Conservation (phyloP, 352 stramenopile species). For the Aphanomyces cochlioides region DNA sequence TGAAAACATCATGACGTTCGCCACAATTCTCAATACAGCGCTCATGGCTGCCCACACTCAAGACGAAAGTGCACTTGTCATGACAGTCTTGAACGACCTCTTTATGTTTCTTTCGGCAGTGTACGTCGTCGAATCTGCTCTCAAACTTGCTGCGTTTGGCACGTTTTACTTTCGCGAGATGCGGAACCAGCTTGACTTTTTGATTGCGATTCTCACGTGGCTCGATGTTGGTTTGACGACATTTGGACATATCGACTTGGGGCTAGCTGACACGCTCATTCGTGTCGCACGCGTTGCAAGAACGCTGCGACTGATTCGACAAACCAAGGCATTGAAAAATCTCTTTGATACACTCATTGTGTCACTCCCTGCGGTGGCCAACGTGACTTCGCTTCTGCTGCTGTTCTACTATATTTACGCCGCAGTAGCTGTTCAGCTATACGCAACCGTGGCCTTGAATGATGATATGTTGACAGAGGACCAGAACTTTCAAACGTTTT, state of each 20-base stretch:
- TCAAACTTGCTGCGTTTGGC: constrained; percentile 84
- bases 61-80: constrained; percentile 61
- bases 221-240: constrained; percentile 49
- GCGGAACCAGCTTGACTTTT: constrained; percentile 90
- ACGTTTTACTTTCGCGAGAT: constrained; percentile 78
- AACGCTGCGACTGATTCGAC: constrained; percentile 78
- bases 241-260: constrained; percentile 35
- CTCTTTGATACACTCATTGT: constrained; percentile 89
- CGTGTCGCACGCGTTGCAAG: constrained; percentile 87
- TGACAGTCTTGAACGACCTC: constrained; percentile 49
- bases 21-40: constrained; percentile 88
- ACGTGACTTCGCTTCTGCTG: constrained; percentile 91
- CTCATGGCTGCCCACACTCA: constrained; percentile 87
- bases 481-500: constrained; percentile 91
- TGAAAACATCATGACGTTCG: constrained; percentile 85
- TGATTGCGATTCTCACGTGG: constrained; percentile 62
- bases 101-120: constrained; percentile 86
- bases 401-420: constrained; percentile 93
- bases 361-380: constrained; percentile 83
- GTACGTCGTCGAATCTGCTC: constrained; percentile 81
- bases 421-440: constrained; percentile 90
- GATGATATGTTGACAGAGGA: constrained; percentile 72
- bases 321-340: constrained; percentile 81
- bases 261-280: constrained; percentile 71
- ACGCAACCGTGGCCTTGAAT: constrained; percentile 74